Evolutionary conservation across 202 grass and related monocot species (phyloP), one percentile per base, ranked within the genome.

Genomic region (Musa balbisiana): DNA sequence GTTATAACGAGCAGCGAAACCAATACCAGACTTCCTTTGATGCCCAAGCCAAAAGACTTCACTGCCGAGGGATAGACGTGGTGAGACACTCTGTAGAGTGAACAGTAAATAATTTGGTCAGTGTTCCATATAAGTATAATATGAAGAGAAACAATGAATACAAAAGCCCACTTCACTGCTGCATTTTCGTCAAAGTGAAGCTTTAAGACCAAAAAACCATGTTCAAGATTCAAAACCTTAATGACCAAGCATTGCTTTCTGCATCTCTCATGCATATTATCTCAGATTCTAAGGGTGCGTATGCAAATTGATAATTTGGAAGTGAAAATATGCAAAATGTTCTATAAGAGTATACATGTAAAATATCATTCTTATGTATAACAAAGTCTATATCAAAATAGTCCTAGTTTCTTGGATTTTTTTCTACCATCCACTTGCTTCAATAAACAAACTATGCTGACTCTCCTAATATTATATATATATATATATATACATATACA

Each of bases 21-120:
- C 89, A 80, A 99, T 83, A 29, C 95, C 95, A 67, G 95, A 99
- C 29, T 99, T 99, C 77, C 91, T 94, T 73, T 99, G 95, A 51
- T 99, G 95, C 71, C 95, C 91, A 62, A 99, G 91, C 95, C 95
- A 95, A 83, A 99, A 99, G 29, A 95, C 80, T 89, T 99, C 95
- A 69, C 85, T 84, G 79, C 95, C 95, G 82, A 99, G 82, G 24
- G 91, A 99, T 43, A 99, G 63, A 79, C 88, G 75, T 9, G 87
- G 91, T 19, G 95, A 90, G 82, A 99, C 87, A 90, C 95, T 95
- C 95, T 99, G 83, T 69, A 73, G 24, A 4, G 54, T 12, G 9
- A 52, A 65, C 15, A 33, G 15, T 53, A 14, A 71, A 64, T n/a
- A 20, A 15, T 15, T 55, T 12, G 10, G 23, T 63, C 17, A 51